Evolutionary conservation across 768 basidiomycete genomes (phyloP), one percentile per base, ranked within the genome.

Genomic region (Paxillus ammoniavirescens): DNA sequence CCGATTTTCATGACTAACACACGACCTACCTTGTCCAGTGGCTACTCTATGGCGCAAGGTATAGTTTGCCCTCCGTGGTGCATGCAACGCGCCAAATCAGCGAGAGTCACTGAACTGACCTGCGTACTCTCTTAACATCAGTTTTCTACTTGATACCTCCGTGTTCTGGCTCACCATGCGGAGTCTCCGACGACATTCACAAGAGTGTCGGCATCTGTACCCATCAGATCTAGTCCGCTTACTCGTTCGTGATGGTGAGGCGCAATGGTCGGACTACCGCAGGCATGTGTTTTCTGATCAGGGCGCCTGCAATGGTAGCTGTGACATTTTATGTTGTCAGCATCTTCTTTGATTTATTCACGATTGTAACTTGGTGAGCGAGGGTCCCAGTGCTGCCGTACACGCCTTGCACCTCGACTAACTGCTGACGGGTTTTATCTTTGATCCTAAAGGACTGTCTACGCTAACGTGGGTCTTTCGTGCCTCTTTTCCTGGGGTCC

Each of bases 231-330:
- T 70, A 26, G 14, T 58, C 9, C 36, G 8, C 36, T 45, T 58
- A 40, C 66, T 67, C 14, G 15, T 44, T 15, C 57, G 65, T 45
- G 67, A 67, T n/a, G 65, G 66, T 67, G 44, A 55, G 61, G 2
- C 8, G 31, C 31, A 33, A 33, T 33, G 2, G 8, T 10, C 21
- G 41, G 9, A 10, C 15, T 17, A 2, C 23, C 17, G 5, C 6
- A 42, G 10, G 17, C 23, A 7, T 12, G 17, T n/a, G 8, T 9
- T 17, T 18, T 10, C 17, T 15, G 6, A 18, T 10, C 7, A 42
- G 1, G 18, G 10, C 41, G 1, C 9, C 17, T 17, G 9, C 17
- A 23, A 18, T 4, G 15, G 23, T 9, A 42, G 41, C 42, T 6
- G 42, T 42, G 6, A 42, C n/a, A 12, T 42, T 42, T 12, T 42